Conservation (phyloP, 2,329 filamentous ascomycete genomes). For the Aspergillus nomiae region DNA sequence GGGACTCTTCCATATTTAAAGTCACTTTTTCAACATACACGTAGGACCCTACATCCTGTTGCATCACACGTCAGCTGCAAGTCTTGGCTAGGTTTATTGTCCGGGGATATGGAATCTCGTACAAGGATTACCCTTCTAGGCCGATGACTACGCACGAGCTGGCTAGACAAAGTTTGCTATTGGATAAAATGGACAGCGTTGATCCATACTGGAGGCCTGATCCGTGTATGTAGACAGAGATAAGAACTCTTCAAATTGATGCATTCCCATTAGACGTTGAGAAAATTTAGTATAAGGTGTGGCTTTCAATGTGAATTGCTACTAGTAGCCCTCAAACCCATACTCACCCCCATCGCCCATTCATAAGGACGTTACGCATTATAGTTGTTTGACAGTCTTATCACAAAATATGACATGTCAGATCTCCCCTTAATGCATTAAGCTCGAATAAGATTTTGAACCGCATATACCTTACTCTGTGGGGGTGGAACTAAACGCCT, state of each 20-base stretch:
- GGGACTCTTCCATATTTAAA: neutral
- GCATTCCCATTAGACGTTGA: too few relatives aligned
- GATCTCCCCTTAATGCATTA: neutral
- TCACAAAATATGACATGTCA: neutral
- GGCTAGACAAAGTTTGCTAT: neutral
- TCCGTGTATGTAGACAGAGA: too few relatives aligned
- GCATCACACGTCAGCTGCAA: neutral
- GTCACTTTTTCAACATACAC: too few relatives aligned
- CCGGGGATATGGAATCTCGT: neutral
- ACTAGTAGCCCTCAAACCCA: too few relatives aligned
- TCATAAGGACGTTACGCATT: neutral
- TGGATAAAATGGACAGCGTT: rapidly evolving
- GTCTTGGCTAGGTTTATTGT: neutral
- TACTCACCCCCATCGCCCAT: too few relatives aligned
- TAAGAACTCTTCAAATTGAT: too few relatives aligned
- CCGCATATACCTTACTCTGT: too few relatives aligned
- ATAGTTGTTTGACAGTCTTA: neutral
- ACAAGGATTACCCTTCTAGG: neutral
- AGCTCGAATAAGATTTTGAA: neutral
- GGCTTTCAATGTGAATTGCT: too few relatives aligned
- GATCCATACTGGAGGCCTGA: neutral
- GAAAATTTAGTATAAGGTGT: too few relatives aligned
- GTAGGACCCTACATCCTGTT: neutral
- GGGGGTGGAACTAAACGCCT: too few relatives aligned
- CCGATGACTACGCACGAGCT: neutral